A percentile compares a stretch with the other conserved stretches of the same genome.
Evolutionary conservation across 306 rosid genomes (phyloP).

Genomic region (Senna tora): DNA sequence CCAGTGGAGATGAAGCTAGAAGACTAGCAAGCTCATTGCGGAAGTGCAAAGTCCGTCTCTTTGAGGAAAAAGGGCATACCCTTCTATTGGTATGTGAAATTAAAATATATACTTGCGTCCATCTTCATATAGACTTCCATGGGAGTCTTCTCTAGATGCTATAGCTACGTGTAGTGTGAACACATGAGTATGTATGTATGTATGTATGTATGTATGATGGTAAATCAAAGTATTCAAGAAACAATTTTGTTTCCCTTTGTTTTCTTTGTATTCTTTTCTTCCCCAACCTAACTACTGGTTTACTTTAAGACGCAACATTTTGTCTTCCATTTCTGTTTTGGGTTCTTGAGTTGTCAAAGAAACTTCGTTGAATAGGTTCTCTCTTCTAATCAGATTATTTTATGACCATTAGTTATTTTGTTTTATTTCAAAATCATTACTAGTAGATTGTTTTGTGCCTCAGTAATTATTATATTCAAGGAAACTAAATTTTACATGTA

Average conservation of each 20-base stretch:
- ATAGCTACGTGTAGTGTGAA: background rate
- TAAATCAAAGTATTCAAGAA: no score
- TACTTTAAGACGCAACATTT: background rate
- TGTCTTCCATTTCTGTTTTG: background rate
- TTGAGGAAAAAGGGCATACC: slow-evolving; percentile 82
- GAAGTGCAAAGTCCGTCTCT: slow-evolving; percentile 67
- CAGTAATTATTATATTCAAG: background rate
- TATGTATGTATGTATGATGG: no score
- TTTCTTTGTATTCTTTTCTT: background rate
- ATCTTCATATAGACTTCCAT: background rate
- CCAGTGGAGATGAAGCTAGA: slow-evolving; percentile 75
- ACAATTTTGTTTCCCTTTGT: no score
- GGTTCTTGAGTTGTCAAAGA: no score
- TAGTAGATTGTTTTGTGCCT: background rate
- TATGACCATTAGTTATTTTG: background rate
- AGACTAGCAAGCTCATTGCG: slow-evolving; percentile 55
- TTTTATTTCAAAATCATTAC: background rate
- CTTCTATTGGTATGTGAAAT: slow-evolving; percentile 74
- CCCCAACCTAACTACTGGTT: background rate
- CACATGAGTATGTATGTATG: no score
- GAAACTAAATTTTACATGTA: background rate
- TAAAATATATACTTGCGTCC: slow-evolving; percentile 6
- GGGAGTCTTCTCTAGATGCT: background rate
- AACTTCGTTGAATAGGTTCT: no score
- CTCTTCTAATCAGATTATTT: no score